Evolutionary conservation across 495 filamentous ascomycete species (phyloP).

Genomic region (Xylaria scruposa): DNA sequence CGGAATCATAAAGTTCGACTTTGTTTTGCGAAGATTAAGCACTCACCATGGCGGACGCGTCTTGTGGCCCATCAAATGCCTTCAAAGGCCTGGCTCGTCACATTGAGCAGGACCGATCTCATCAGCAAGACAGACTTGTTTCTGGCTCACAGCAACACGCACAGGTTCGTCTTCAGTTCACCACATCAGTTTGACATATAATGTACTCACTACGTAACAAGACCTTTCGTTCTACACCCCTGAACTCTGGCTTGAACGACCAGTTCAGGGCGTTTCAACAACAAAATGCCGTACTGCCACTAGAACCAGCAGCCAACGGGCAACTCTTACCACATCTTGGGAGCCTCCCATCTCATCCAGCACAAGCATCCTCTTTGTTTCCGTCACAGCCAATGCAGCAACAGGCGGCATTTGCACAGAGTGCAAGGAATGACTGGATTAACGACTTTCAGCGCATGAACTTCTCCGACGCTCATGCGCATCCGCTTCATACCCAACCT

Average conservation of each 20-base stretch:
- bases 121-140: slow-evolving; percentile 78
- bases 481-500: background rate
- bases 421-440: slow-evolving; percentile 33
- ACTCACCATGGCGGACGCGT: slow-evolving; percentile 71
- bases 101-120: slow-evolving; percentile 72
- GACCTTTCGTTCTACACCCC: slow-evolving; percentile 41
- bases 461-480: slow-evolving; percentile 15
- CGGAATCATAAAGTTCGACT: background rate
- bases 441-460: slow-evolving; percentile 44
- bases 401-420: background rate
- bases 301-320: background rate
- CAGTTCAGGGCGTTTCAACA: slow-evolving; percentile 29
- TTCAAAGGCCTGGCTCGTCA: slow-evolving; percentile 87
- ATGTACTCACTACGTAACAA: slow-evolving; percentile 14
- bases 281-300: slow-evolving; percentile 5
- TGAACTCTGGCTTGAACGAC: slow-evolving; percentile 27
- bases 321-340: background rate
- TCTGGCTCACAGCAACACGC: slow-evolving; percentile 29
- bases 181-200: background rate
- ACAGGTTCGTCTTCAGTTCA: background rate
- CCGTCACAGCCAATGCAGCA: background rate
- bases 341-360: slow-evolving; percentile 4
- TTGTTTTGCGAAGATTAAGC: background rate
- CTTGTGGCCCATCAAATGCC: slow-evolving; percentile 91
- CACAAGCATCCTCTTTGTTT: background rate